These are phyloP conservation scores for Lasiodiplodia sp. DNA, from an alignment of 2,329 filamentous ascomycete species.

Conservation along the genomic window DNA sequence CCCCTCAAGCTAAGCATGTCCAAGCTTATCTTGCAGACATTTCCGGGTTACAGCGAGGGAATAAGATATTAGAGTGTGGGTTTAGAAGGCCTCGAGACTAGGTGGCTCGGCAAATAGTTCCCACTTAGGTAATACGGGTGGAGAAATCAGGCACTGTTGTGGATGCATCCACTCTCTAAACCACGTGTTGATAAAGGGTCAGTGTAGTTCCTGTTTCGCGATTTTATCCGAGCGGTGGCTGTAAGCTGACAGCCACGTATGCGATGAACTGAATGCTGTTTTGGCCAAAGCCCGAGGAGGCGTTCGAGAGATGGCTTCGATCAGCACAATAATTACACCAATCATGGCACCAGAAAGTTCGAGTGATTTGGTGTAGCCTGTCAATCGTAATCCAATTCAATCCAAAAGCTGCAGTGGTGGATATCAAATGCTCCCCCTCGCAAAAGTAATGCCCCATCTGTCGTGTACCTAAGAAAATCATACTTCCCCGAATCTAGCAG, in stretches of 20 bases:
- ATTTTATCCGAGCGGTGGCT: no score
- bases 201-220: no score
- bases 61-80: no score
- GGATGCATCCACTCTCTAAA: no score
- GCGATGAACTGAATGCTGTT: not conserved
- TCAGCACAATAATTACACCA: no score
- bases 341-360: not conserved
- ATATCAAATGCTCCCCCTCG: constrained; percentile 2
- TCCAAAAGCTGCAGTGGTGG: not conserved
- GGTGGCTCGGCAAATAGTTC: no score
- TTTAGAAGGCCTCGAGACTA: no score
- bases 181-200: no score
- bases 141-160: not conserved
- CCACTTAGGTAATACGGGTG: not conserved
- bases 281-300: no score
- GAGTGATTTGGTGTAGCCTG: not conserved
- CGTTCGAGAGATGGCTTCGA: no score
- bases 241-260: not conserved
- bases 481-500: not conserved
- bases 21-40: constrained; percentile 2
- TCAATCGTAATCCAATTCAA: not conserved
- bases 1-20: not conserved
- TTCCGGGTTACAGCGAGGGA: not conserved
- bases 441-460: not conserved
- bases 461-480: not conserved